These are phyloP conservation scores for Aspergillus spinulosporus DNA, from an alignment of 2,329 filamentous ascomycete genomes.

Conservation along the genomic window DNA sequence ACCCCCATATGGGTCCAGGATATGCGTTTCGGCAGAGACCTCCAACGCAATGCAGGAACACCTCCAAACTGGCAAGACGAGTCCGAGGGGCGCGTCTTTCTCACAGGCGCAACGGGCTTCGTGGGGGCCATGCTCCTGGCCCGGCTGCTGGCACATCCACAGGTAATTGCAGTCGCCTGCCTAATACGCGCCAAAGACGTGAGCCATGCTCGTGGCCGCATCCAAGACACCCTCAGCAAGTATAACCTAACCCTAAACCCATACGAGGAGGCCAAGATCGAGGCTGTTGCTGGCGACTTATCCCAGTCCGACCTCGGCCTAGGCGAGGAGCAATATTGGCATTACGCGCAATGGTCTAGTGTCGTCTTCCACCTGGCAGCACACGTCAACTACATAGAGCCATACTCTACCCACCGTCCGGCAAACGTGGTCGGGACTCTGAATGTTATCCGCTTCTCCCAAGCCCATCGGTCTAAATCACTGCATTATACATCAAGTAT, in stretches of 20 bases:
- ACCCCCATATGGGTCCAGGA: neutral
- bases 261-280: neutral
- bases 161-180: neutral
- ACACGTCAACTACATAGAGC: conserved; percentile 12
- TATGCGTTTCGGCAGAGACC: neutral
- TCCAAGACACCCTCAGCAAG: neutral
- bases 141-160: neutral
- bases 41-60: neutral
- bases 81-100: neutral
- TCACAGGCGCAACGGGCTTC: neutral
- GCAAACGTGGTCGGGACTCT: conserved; percentile 9
- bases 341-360: conserved; percentile 7
- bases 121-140: neutral
- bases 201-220: too few relatives aligned
- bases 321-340: neutral
- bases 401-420: conserved; percentile 8
- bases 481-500: neutral
- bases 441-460: conserved; percentile 10
- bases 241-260: neutral
- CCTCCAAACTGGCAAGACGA: neutral
- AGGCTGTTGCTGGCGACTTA: neutral
- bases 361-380: conserved; percentile 14
- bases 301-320: neutral
- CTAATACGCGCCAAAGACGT: neutral
- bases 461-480: neutral